A percentile compares a stretch with the other conserved stretches of the same genome.
Evolutionary conservation across 768 basidiomycete genomes (phyloP).

Genomic region (Russula griseocarnosa): DNA sequence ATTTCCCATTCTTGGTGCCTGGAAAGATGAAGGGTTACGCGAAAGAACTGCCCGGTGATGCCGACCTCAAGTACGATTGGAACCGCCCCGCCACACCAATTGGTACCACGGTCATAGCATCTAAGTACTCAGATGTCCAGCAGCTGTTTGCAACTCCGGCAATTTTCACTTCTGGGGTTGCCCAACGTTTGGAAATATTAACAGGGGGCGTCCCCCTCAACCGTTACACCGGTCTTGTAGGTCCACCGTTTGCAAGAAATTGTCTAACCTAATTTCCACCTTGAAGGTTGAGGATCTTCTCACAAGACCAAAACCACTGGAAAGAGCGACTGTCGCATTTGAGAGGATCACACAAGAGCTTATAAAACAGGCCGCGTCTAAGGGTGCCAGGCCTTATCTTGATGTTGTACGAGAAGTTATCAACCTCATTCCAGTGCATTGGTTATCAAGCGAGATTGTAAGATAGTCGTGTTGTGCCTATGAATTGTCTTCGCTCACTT

Average conservation of each 20-base stretch:
- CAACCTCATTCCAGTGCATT: conserved; percentile 57
- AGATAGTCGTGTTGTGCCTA: conserved; percentile 27
- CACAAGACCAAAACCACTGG: not conserved
- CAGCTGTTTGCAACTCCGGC: not conserved
- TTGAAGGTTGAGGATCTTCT: conserved; percentile 20
- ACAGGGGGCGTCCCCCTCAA: conserved; percentile 17
- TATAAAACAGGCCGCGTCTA: conserved; percentile 35
- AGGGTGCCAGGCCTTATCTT: conserved; percentile 38
- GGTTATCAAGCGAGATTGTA: conserved; percentile 57
- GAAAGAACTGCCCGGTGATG: conserved; percentile 32
- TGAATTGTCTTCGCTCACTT: not conserved
- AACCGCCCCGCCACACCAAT: conserved; percentile 41
- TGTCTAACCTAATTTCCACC: not conserved
- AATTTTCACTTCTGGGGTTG: conserved; percentile 7
- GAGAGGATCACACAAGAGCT: conserved; percentile 4
- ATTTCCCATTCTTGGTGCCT: conserved; percentile 79
- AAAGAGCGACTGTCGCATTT: conserved; percentile 9
- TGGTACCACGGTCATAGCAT: conserved; percentile 13
- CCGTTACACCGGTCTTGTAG: not conserved
- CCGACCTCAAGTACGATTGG: conserved; percentile 54
- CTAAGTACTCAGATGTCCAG: conserved; percentile 7
- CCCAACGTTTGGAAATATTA: conserved; percentile 9
- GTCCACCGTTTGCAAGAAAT: not conserved
- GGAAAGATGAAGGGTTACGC: conserved; percentile 43
- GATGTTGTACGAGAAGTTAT: conserved; percentile 68